Base-by-base conservation (phyloP, 805 yeast species). In the Ogataea ramenticola region DNA sequence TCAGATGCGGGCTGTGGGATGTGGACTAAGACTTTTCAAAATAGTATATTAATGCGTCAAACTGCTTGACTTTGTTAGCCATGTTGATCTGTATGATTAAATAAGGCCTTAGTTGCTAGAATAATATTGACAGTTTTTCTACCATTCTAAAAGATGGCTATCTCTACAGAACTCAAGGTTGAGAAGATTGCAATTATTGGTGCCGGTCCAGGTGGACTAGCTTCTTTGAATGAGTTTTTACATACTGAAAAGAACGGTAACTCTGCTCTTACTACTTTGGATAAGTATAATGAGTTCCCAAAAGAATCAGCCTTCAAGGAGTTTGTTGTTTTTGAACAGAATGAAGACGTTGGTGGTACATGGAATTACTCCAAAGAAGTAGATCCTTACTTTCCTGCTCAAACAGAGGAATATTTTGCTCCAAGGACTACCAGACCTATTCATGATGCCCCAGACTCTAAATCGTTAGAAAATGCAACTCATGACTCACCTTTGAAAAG, bases 311-410 rank as follows among this genome's bases (percentile, higher is more conserved):
- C 60, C 7, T 70, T 70, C 43, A 49, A 55, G 11, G 55, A 61
- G 32, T 49, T 68, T 19, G 70, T 64, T 4, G 70, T 62, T 6
- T 70, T 68, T 51, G 74, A 70, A 50, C 69, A 65, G 45, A 61
- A 62, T 29, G 49, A 47, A 12, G 47, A 54, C 14, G 52, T 66
- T 16, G 74, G 74, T 17, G 75, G 74, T 6, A 61, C 67, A 26
- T 70, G 75, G 74, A 43, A 63, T 9, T 47, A 43, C 42, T 30
- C 45, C 34, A 22, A 44, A 36, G 41, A 44, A 36, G 31, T 51
- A 14, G 53, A 60, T 45, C 53, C 58, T 1, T 44, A 54, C 26
- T 46, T 46, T 20, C 54, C 61, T 34, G 24, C 46, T 30, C 33
- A 36, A 10, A 46, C 47, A 3, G 48, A 47, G 17, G 38, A 48